These are phyloP conservation scores for Brassica hybrid DNA, from an alignment of 441 rosid species.

Conservation along the genomic window DNA sequence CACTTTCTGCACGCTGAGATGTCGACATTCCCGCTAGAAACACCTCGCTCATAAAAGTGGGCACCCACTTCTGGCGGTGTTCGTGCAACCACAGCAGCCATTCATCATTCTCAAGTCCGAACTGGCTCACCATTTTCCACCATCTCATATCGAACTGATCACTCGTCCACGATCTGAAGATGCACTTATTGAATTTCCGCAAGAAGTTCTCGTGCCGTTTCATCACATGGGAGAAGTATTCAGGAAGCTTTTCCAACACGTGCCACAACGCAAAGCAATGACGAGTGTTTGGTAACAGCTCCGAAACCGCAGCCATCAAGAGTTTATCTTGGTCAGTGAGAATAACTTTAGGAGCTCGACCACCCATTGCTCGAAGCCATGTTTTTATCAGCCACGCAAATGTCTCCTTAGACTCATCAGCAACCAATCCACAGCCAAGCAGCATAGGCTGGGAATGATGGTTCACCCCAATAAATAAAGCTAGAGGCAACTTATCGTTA, in stretches of 20 bases:
- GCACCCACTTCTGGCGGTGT: conserved; percentile 64
- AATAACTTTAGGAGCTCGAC: conserved; percentile 60
- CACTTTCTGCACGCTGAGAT: conserved; percentile 69
- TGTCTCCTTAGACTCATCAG: conserved; percentile 59
- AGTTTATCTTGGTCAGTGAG: conserved; percentile 58
- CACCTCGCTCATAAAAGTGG: conserved; percentile 54
- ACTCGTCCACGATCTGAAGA: conserved; percentile 62
- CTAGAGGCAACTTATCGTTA: conserved; percentile 61
- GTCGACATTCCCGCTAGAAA: conserved; percentile 76
- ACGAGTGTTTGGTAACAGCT: conserved; percentile 54
- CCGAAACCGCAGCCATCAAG: conserved; percentile 51
- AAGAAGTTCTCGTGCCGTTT: conserved; percentile 56
- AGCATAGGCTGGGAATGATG: conserved; percentile 65
- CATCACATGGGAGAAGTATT: conserved; percentile 52
- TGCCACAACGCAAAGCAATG: conserved; percentile 64
- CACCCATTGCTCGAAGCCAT: conserved; percentile 68
- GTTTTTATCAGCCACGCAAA: conserved; percentile 58
- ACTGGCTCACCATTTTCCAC: conserved; percentile 62
- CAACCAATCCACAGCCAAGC: conserved; percentile 65
- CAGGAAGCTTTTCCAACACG: conserved; percentile 57
- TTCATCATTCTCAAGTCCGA: conserved; percentile 56
- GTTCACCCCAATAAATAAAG: conserved; percentile 61
- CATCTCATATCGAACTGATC: conserved; percentile 62
- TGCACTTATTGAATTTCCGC: conserved; percentile 59
- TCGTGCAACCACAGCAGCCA: conserved; percentile 59